Evolutionary conservation across 2,329 filamentous ascomycete genomes (phyloP), one percentile per base, ranked within the genome.

Genomic region (Thielaviopsis euricoi): DNA sequence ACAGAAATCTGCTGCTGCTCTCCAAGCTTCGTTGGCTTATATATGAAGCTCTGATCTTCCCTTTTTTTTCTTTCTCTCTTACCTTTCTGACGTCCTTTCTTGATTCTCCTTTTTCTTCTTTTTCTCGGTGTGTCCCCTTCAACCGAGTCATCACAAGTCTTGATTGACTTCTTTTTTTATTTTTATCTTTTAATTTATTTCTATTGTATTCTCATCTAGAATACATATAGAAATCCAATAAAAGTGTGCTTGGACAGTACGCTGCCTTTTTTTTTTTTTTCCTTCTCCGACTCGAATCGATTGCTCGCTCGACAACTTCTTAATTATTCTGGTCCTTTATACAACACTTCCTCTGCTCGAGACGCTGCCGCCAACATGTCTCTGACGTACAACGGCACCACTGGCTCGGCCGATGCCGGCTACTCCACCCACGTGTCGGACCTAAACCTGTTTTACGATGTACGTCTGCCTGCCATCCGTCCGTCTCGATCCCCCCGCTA

Each of bases 381-480:
- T 52, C 66, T 66, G 59, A 63, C 65, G 49, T 81, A 79, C 69
- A 77, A 76, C 65, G 78, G 77, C 66, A 77, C 73, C 57, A 65
- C 65, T 29, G 76, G 70, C 60, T 66, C 66, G 62, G 76, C 77
- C 66, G 71, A 78, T 66, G 69, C 71, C 62, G 78, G 78, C 60
- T 76, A 76, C 67, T 76, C 76, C 56, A 66, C 69, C 56, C 67
- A 64, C 12, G 69, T 73, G 72, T 82, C 72, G 76, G 80, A 95
- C 70, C 77, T 95, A 64, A 95, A 95, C 71, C 73, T 90, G 65
- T 94, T 81, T 71, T 95, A 95, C 73, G 80, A 88, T 69, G 85
- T 87, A 73, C 64, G 78, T 67, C 53, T 57, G 29, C 40, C 7
- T 7, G 6, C 5, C 13, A 17, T 15, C 4, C n/a, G 17, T 26